Conservation (phyloP, 805 yeast species). For the Sugiyamaella marilandica region DNA sequence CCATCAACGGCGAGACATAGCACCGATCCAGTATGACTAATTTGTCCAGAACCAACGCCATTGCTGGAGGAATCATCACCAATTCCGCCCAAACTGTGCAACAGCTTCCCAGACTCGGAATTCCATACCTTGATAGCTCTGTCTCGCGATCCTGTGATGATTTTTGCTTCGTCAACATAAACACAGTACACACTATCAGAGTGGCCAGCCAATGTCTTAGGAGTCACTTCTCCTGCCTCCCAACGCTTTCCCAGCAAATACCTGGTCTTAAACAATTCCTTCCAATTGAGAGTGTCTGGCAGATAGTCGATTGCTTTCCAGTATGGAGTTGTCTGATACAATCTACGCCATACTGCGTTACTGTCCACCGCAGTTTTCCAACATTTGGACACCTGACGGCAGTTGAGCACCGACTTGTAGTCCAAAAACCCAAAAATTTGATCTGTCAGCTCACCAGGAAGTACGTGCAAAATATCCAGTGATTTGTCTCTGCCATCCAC, state of each 20-base stretch:
- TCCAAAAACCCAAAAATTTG: constrained; percentile 21
- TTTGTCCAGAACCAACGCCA: neutral
- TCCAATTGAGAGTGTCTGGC: constrained; percentile 23
- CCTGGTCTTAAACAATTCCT: constrained; percentile 23
- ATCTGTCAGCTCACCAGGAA: constrained; percentile 17
- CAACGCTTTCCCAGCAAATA: constrained; percentile 26
- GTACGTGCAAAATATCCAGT: constrained; percentile 9
- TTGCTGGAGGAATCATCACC: neutral
- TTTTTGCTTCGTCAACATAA: constrained; percentile 61
- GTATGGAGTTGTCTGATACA: constrained; percentile 11
- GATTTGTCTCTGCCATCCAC: neutral
- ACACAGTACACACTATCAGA: constrained; percentile 78
- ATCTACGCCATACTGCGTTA: constrained; percentile 23
- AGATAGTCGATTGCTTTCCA: constrained; percentile 19
- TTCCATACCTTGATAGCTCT: constrained; percentile 34
- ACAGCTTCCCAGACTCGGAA: constrained; percentile 18
- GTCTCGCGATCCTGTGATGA: constrained; percentile 73
- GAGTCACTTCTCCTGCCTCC: constrained; percentile 22
- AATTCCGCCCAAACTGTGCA: constrained; percentile 19
- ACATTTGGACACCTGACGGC: constrained; percentile 20
- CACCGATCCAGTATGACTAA: constrained; percentile 31
- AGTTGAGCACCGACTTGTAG: constrained; percentile 12
- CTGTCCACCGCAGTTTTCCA: constrained; percentile 20
- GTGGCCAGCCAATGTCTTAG: constrained; percentile 50
- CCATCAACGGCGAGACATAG: constrained; percentile 30